phyloP scores from a whole-genome alignment of 2,329 filamentous ascomycete genomes.

The Ascochyta rabiei region DNA sequence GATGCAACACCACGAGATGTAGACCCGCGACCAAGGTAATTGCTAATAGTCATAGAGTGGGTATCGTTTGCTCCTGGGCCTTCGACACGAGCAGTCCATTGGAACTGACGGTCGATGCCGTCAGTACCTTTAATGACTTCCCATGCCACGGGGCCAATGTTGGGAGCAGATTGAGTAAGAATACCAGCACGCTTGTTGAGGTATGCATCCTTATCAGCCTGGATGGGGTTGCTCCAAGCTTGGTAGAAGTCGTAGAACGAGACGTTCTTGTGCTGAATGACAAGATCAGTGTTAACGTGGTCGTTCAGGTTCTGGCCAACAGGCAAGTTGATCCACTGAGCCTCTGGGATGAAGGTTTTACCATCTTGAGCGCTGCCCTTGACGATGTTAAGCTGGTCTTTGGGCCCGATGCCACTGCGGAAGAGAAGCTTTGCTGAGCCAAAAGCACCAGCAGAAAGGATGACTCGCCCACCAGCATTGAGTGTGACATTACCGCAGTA shows the following conservation, averaged over 20 bases:
- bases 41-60: conserved; percentile 51
- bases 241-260: conserved; percentile 70
- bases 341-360: conserved; percentile 50
- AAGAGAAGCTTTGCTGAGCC: conserved; percentile 73
- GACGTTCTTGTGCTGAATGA: conserved; percentile 58
- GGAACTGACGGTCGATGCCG: conserved; percentile 66
- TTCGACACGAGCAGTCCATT: conserved; percentile 71
- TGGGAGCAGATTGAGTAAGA: conserved; percentile 68
- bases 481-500: conserved; percentile 66
- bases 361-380: conserved; percentile 52
- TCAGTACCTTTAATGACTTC: conserved; percentile 64
- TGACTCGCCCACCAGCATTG: conserved; percentile 66
- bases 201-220: conserved; percentile 50
- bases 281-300: conserved; percentile 63
- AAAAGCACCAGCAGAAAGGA: conserved; percentile 72
- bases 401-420: conserved; percentile 71
- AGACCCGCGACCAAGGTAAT: conserved; percentile 68
- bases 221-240: conserved; percentile 58
- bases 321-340: conserved; percentile 58
- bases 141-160: conserved; percentile 68
- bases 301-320: conserved; percentile 60
- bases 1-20: conserved; percentile 67
- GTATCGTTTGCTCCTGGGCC: conserved; percentile 53
- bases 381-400: conserved; percentile 54
- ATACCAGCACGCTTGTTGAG: conserved; percentile 61